Percentiles rank a stretch among this genome's conserved stretches.
Conservation (phyloP, 2,329 filamentous ascomycete genomes). For the Ceratocystis colombiana region DNA sequence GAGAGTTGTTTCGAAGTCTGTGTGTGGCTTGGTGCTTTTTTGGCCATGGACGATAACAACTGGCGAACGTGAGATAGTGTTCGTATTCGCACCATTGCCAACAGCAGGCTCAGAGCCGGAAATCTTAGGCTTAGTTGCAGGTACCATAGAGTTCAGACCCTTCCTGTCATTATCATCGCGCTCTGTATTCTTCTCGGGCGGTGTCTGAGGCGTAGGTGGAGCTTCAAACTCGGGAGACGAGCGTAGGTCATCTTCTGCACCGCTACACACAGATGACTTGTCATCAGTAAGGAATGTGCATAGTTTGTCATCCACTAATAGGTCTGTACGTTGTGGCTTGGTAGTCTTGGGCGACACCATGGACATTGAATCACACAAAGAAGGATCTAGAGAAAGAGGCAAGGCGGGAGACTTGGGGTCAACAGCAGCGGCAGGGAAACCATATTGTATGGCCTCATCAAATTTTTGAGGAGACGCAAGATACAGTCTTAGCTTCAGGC, state of each 20-base stretch:
- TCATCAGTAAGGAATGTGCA: constrained; percentile 32
- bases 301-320: constrained; percentile 21
- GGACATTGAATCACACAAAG: constrained; percentile 18
- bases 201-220: constrained; percentile 44
- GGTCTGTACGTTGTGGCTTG: constrained; percentile 25
- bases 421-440: constrained; percentile 56
- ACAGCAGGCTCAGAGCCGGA: neutral
- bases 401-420: constrained; percentile 27
- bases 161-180: constrained; percentile 34
- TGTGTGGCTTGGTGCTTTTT: constrained; percentile 28
- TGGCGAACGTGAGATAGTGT: constrained; percentile 23
- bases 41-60: constrained; percentile 17
- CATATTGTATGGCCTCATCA: constrained; percentile 88
- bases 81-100: constrained; percentile 28
- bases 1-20: constrained; percentile 23
- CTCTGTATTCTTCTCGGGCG: constrained; percentile 1
- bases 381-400: constrained; percentile 14
- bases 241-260: constrained; percentile 35
- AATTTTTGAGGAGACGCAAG: constrained; percentile 88
- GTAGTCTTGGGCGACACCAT: constrained; percentile 27
- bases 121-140: constrained; percentile 7
- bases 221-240: constrained; percentile 51
- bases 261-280: constrained; percentile 45
- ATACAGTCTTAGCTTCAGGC: constrained; percentile 75
- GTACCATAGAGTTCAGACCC: constrained; percentile 25